phyloP scores from a whole-genome alignment of 345 rosid species.

The Populus nigra region DNA sequence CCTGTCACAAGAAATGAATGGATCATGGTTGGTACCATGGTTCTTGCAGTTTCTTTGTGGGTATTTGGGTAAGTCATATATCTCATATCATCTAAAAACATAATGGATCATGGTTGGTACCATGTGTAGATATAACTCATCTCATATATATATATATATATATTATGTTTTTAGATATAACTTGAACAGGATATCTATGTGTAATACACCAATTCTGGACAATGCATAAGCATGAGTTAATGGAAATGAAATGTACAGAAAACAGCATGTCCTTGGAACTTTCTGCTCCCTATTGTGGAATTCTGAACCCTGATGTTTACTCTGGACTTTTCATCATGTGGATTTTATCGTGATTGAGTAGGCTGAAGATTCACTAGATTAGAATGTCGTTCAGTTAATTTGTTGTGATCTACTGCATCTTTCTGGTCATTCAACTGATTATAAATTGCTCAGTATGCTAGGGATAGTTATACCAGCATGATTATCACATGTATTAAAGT shows the following conservation, averaged over 20 bases:
- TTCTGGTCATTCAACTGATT: not conserved
- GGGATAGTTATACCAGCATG: not conserved
- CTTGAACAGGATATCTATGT: not conserved
- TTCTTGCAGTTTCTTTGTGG: slow-evolving; percentile 93
- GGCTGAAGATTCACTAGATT: not conserved
- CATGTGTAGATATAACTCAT: no score
- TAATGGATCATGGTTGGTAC: no score
- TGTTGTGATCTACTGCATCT: not conserved
- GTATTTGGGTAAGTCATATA: slow-evolving; percentile 63
- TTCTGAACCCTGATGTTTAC: not conserved
- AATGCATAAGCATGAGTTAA: not conserved
- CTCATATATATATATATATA: no score
- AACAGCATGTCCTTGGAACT: not conserved
- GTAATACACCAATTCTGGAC: not conserved
- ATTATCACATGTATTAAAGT: not conserved
- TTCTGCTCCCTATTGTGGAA: not conserved
- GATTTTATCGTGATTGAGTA: not conserved
- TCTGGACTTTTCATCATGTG: not conserved
- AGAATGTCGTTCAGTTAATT: not conserved
- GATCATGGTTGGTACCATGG: slow-evolving; percentile 90
- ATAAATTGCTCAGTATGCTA: not conserved
- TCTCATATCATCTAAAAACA: not conserved
- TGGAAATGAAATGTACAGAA: not conserved
- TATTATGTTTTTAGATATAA: not conserved
- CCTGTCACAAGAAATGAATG: slow-evolving; percentile 81